Percentiles rank a stretch among this genome's conserved stretches.
phyloP scores from a whole-genome alignment of 2,329 filamentous ascomycete species.

The Botrytis paeoniae region DNA sequence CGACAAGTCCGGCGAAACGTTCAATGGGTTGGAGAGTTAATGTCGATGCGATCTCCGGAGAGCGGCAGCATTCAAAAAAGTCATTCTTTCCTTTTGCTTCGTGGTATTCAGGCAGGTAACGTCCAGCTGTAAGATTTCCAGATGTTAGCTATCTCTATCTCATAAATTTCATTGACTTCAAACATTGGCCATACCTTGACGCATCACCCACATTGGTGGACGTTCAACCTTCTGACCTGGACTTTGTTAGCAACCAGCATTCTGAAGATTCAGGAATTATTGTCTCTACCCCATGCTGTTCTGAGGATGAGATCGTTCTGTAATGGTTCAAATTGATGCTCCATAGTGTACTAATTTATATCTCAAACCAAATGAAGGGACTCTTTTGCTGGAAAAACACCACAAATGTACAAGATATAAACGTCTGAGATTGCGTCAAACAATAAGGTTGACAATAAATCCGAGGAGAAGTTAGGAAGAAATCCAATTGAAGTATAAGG shows the following conservation, averaged over 20 bases:
- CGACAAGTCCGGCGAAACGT: constrained; percentile 83
- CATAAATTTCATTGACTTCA: neutral
- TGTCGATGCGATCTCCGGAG: constrained; percentile 87
- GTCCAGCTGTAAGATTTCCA: constrained; percentile 62
- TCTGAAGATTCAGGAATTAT: neutral
- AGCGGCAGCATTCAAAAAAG: constrained; percentile 97
- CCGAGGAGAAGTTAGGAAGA: neutral
- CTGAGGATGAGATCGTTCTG: constrained; percentile 91
- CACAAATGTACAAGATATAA: neutral
- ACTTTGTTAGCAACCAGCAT: constrained; percentile 23
- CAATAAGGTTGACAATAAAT: neutral
- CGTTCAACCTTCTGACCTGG: constrained; percentile 86
- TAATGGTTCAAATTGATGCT: constrained; percentile 72
- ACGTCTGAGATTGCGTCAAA: neutral
- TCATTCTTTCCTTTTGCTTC: constrained; percentile 86
- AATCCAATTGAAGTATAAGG: neutral
- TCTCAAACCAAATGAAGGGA: neutral
- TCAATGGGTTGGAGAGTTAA: constrained; percentile 94
- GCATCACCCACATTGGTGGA: constrained; percentile 98
- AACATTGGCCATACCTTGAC: constrained; percentile 66
- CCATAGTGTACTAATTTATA: constrained; percentile 47
- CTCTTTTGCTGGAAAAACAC: neutral
- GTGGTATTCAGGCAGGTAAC: constrained; percentile 97
- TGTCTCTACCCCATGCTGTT: constrained; percentile 71
- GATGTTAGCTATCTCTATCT: constrained; percentile 6